Conservation (phyloP, 2,329 filamentous ascomycete species). For the Aspergillus sp. region DNA sequence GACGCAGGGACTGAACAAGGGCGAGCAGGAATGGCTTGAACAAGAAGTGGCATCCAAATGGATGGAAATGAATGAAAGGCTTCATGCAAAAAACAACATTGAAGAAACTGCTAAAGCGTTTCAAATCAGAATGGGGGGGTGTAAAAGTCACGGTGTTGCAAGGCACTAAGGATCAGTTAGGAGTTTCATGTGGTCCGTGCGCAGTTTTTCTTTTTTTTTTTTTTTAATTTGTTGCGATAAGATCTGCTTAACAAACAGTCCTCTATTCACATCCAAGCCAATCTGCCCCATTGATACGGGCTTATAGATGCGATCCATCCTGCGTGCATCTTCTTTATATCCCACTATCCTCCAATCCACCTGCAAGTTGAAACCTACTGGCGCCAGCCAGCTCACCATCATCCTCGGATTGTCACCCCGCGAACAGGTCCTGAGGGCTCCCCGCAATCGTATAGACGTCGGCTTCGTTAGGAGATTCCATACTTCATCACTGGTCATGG, state of each 20-base stretch:
- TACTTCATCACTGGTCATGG: constrained; percentile 12
- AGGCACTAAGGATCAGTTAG: too few species aligned
- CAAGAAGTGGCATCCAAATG: too few species aligned
- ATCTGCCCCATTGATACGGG: background rate
- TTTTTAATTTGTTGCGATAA: background rate
- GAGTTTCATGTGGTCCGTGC: background rate
- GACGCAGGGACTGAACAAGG: too few species aligned
- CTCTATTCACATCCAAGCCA: background rate
- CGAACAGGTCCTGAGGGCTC: background rate
- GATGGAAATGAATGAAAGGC: too few species aligned
- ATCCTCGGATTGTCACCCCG: background rate
- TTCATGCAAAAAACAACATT: too few species aligned
- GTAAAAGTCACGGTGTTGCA: too few species aligned
- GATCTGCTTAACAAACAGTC: background rate
- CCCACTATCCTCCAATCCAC: background rate
- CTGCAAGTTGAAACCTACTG: background rate
- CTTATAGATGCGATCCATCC: background rate
- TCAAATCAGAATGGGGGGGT: too few species aligned
- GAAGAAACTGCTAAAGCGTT: too few species aligned
- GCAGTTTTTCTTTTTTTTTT: background rate
- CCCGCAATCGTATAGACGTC: constrained; percentile 1
- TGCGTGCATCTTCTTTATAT: background rate
- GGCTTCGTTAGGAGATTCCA: constrained; percentile 1
- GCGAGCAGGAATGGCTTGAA: too few species aligned
- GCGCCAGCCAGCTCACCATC: background rate